These are phyloP conservation scores for Penicillium dipodomyicola DNA, from an alignment of 495 filamentous ascomycete species.

Conservation along the genomic window DNA sequence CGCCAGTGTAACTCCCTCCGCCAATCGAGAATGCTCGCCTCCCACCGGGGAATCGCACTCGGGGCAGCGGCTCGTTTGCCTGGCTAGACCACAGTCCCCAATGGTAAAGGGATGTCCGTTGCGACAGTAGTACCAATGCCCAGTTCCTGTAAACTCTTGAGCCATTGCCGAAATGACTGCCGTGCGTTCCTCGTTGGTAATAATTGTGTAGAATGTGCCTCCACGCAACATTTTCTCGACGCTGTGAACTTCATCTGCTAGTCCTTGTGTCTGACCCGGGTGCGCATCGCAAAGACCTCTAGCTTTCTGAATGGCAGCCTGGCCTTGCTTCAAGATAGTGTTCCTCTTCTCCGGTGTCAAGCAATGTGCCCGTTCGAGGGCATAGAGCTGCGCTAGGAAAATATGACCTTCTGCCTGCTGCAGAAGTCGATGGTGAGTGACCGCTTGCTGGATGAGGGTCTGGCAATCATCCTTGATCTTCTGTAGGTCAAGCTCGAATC, in stretches of 20 bases:
- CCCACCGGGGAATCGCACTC: constrained; percentile 63
- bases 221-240: constrained; percentile 34
- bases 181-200: constrained; percentile 47
- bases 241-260: constrained; percentile 29
- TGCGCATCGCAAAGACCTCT: constrained; percentile 24
- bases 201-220: constrained; percentile 40
- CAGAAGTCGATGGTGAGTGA: constrained; percentile 7
- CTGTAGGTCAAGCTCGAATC: constrained; percentile 35
- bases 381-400: constrained; percentile 37
- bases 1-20: constrained; percentile 50
- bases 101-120: constrained; percentile 73
- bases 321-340: constrained; percentile 5
- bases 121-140: constrained; percentile 67
- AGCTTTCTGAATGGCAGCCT: constrained; percentile 23
- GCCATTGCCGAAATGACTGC: constrained; percentile 53
- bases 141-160: constrained; percentile 49
- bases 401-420: constrained; percentile 34
- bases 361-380: constrained; percentile 30
- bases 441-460: constrained; percentile 12
- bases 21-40: constrained; percentile 53
- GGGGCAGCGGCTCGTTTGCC: constrained; percentile 61
- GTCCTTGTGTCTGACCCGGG: constrained; percentile 27
- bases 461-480: constrained; percentile 34
- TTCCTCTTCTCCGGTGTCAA: background rate
- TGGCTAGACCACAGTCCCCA: constrained; percentile 71